phyloP scores from a whole-genome alignment of 768 basidiomycete species.

The Artomyces pyxidatus region DNA sequence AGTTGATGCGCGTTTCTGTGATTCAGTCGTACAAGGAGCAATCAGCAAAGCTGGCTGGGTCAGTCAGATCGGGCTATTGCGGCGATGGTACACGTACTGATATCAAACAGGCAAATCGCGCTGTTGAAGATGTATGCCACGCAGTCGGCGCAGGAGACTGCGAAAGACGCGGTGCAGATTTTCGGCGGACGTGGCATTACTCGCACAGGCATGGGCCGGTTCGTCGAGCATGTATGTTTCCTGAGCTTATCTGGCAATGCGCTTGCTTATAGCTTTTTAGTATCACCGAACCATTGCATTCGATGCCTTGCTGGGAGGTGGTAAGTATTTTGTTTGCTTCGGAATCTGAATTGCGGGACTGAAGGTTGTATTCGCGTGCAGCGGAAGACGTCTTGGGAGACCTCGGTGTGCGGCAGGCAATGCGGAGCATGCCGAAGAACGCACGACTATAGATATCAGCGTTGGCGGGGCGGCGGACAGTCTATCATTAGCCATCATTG shows the following conservation, averaged over 20 bases:
- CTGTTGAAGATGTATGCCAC: slow-evolving; percentile 77
- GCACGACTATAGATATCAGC: slow-evolving; percentile 5
- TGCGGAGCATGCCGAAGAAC: slow-evolving; percentile 51
- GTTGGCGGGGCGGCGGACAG: background rate
- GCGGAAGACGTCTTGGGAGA: slow-evolving; percentile 75
- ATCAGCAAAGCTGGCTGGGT: slow-evolving; percentile 68
- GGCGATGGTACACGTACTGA: too few species aligned
- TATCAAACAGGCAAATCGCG: slow-evolving; percentile 69
- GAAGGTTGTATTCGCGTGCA: slow-evolving; percentile 13
- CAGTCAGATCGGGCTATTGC: too few species aligned
- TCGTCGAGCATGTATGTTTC: slow-evolving; percentile 58
- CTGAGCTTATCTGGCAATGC: background rate
- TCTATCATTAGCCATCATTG: slow-evolving; percentile 1
- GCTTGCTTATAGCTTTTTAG: slow-evolving; percentile 17
- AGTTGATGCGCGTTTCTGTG: slow-evolving; percentile 18
- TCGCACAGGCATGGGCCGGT: slow-evolving; percentile 69
- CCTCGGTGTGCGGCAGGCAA: slow-evolving; percentile 68
- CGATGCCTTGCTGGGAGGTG: slow-evolving; percentile 34
- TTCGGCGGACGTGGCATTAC: slow-evolving; percentile 87
- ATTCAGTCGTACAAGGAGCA: slow-evolving; percentile 61
- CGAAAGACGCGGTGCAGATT: slow-evolving; percentile 77
- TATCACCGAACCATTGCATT: slow-evolving; percentile 36
- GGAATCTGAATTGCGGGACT: background rate
- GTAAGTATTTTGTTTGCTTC: slow-evolving; percentile 15
- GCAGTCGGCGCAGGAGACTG: slow-evolving; percentile 68